Evolutionary conservation across 441 rosid genomes (phyloP).

Genomic region (Melastoma candidum): DNA sequence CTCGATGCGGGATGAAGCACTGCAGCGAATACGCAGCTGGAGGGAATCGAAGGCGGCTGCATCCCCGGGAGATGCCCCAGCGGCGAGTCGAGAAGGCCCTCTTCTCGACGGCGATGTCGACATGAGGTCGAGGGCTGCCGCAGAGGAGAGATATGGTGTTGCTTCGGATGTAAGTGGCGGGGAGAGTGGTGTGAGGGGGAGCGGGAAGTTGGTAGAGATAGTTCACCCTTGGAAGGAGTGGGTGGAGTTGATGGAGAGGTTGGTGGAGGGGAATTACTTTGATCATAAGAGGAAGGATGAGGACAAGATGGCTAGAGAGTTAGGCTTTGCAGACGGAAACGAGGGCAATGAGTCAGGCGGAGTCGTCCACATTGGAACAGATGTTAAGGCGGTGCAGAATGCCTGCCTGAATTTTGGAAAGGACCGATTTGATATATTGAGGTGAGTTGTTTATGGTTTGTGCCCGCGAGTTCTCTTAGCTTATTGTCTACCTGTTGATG

Average conservation of each 20-base stretch:
- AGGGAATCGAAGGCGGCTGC: conserved; percentile 51
- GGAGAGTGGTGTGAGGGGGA: conserved; percentile 21
- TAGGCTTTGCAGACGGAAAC: conserved; percentile 38
- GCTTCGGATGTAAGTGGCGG: conserved; percentile 8
- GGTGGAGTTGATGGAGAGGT: conserved; percentile 82
- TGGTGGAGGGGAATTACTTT: conserved; percentile 83
- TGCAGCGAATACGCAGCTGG: conserved; percentile 83
- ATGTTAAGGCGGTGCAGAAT: conserved; percentile 62
- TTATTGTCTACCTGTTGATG: no score
- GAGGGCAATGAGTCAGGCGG: conserved; percentile 17
- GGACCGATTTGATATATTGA: conserved; percentile 87
- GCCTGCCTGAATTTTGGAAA: conserved; percentile 86
- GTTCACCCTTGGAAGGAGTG: conserved; percentile 98
- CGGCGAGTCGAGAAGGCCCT: background rate
- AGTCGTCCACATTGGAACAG: conserved; percentile 44
- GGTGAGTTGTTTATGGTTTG: conserved; percentile 35
- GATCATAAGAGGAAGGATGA: conserved; percentile 73
- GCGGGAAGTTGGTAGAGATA: conserved; percentile 33
- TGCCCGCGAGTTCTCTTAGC: no score
- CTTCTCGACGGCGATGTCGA: background rate
- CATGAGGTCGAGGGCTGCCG: background rate
- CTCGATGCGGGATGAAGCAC: conserved; percentile 50
- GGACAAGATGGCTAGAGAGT: conserved; percentile 41
- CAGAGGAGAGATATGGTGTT: background rate
- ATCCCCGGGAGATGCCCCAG: conserved; percentile 3